Base-by-base conservation (phyloP, 1,284 basidiomycete species). In the Microbotryomycetes sp. region DNA sequence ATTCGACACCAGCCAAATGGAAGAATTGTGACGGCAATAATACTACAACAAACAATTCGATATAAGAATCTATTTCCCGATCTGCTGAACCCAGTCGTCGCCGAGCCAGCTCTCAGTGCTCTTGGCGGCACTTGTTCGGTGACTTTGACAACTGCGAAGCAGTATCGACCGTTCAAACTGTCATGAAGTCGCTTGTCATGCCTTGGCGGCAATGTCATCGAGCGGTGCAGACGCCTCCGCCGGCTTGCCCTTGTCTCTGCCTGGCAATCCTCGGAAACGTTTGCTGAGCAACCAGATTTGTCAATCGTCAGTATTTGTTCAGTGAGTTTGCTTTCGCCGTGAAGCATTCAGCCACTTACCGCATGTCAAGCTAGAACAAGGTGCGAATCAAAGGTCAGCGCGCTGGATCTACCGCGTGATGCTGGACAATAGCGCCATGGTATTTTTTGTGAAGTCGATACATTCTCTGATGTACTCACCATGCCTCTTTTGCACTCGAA, bases 401-500 rank as follows among this genome's bases (percentile, higher is more conserved):
- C 15, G 23, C 26, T 15, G 26, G 49, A 23, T 12, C 25, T n/a
- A 36, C 3, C 3, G 31, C 29, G 4, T 1, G 12, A 23, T 5
- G 32, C 4, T 16, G 31, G 23, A 4, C 3, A 42, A 36, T 48
- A 59, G 42, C 6, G 4, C 22, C 2, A 19, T 3, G n/a, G 36
- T 25, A 7, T 9, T 31, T 4, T 14, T 14, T 9, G n/a, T 32
- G 22, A 4, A 30, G 25, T 32, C 51, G 4, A 22, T 53, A 47
- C 46, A 3, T 12, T 12, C 12, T 23, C 23, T 25, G 19, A 6
- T 9, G 19, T 4, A 79, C 86, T 63, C 61, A 90, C 89, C 86
- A 91, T 87, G 46, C 86, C 87, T 63, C 88, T 81, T 76, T 92
- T 92, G 77, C 89, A 92, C 70, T 92, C 88, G 70, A 87, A 90